Evolutionary conservation across 306 rosid genomes (phyloP).

Genomic region (Rosa rugosa): DNA sequence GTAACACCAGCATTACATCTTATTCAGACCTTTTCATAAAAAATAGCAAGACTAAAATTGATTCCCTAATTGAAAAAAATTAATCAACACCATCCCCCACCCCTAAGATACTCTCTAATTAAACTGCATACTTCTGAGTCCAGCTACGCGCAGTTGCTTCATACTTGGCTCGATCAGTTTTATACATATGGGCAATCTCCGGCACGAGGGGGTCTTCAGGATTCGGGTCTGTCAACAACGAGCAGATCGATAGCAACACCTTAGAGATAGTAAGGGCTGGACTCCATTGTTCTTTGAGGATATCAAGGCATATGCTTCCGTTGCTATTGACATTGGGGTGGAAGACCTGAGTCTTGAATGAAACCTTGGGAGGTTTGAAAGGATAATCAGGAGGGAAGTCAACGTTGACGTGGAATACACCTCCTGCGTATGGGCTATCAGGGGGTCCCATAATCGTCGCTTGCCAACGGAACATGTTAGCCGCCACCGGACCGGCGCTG

Average conservation of each 20-base stretch:
- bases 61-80: background rate
- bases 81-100: background rate
- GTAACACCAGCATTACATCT: background rate
- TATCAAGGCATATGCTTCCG: constrained; percentile 7
- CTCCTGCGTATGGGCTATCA: background rate
- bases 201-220: constrained; percentile 1
- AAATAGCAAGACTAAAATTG: background rate
- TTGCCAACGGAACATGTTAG: background rate
- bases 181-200: background rate
- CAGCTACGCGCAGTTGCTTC: background rate
- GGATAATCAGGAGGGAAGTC: background rate
- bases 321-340: constrained; percentile 3
- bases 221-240: background rate
- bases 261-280: background rate
- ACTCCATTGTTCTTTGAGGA: constrained; percentile 10
- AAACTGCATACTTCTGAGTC: constrained; percentile 1
- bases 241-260: constrained; percentile 6
- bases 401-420: background rate
- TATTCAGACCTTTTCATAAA: background rate
- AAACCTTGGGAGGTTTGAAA: constrained; percentile 7
- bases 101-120: too few species aligned
- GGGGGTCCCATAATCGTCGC: background rate
- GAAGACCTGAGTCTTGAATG: background rate
- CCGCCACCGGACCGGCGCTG: background rate
- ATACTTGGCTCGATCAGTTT: constrained; percentile 3